Base-by-base conservation (phyloP, 2,329 filamentous ascomycete genomes). In the Fusarium scirpi region DNA sequence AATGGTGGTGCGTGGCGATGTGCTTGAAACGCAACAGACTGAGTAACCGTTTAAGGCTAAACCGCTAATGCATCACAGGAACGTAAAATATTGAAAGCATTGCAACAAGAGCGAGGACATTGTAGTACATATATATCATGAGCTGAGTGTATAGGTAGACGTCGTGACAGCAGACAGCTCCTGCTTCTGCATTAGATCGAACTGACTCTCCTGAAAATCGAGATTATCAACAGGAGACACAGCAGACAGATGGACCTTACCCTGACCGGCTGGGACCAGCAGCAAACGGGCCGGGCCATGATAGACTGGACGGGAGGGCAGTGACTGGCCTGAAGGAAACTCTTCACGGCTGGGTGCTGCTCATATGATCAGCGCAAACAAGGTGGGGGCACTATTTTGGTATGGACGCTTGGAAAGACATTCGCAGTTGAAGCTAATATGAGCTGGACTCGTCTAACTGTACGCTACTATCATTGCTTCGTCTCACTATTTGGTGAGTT, bases 1-100 rank as follows among this genome's bases (percentile, higher is more conserved):
- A 72, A 71, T 71, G 69, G 47, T 69, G 60, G 58, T 66, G 62
- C 38, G 53, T 71, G 53, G 53, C 57, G 68, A 67, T 43, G 30
- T 41, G 67, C 62, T 62, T 70, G 57, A 30, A 63, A 49, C 48
- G 53, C 67, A 66, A 55, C 41, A 54, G 51, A 25, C 49, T 54
- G 47, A 55, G 48, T 62, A 45, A 55, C 22, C 34, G 32, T 49
- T 58, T 30, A 30, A 65, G 55, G 48, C 38, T 32, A 43, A 32
- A 40, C 62, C 32, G 61, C 43, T 52, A 58, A 62, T 59, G 45
- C 61, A 65, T 66, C 32, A 52, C 58, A 45, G 56, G 29, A 71
- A 52, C 51, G 30, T 32, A 40, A 56, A 58, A 45, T 32, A 16
- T 44, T 45, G 43, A 43, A 22, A 49, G 24, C 29, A 40, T 34